phyloP scores from a whole-genome alignment of 2,329 filamentous ascomycete genomes.

The Clarireedia homoeocarpa region DNA sequence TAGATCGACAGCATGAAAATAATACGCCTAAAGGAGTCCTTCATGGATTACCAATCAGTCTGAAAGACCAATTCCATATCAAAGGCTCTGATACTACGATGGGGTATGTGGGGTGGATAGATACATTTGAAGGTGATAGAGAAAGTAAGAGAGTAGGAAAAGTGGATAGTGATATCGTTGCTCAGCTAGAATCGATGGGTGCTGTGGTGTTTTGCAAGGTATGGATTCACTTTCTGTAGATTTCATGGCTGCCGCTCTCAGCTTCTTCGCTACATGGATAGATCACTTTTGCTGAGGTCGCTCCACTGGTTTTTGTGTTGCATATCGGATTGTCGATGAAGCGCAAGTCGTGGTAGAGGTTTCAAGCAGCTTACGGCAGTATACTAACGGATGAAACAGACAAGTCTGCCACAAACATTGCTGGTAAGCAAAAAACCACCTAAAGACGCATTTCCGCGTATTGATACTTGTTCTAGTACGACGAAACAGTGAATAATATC shows the following conservation, averaged over 20 bases:
- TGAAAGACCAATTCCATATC: constrained; percentile 30
- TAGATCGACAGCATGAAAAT: constrained; percentile 25
- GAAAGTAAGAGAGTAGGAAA: constrained; percentile 38
- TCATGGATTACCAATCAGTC: constrained; percentile 32
- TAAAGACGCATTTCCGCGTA: background rate
- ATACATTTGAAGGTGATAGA: constrained; percentile 43
- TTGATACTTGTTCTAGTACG: constrained; percentile 3
- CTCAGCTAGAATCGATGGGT: constrained; percentile 30
- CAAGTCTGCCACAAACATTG: constrained; percentile 31
- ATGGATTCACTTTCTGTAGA: background rate
- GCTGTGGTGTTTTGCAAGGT: constrained; percentile 30
- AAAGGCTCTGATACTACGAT: constrained; percentile 33
- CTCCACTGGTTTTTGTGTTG: no score
- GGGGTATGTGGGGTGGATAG: constrained; percentile 46
- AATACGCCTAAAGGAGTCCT: constrained; percentile 21
- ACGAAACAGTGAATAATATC: constrained; percentile 35
- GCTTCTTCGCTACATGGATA: no score
- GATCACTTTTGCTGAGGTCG: no score
- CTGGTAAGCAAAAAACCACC: constrained; percentile 11
- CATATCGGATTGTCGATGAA: no score
- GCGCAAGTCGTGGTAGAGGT: background rate
- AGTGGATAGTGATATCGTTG: constrained; percentile 39
- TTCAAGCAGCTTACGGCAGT: background rate
- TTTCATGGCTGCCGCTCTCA: no score
- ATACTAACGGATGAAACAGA: constrained; percentile 16